Evolutionary conservation across 1,284 basidiomycete genomes (phyloP), one percentile per base, ranked within the genome.

Genomic region (Austroboletus niveus): DNA sequence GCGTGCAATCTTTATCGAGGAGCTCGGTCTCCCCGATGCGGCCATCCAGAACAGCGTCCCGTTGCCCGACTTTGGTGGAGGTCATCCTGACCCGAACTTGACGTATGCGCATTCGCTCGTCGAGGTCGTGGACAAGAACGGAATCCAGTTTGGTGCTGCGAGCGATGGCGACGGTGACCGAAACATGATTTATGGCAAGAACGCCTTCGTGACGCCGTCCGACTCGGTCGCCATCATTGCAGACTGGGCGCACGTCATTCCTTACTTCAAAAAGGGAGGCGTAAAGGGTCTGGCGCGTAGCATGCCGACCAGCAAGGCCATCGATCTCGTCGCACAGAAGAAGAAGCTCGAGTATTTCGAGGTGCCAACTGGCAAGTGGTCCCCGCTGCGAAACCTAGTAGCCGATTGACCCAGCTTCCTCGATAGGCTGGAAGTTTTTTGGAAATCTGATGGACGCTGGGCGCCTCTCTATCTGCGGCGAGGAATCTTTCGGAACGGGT

Each of bases 381-480:
- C 32, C 32, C 30, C 2, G 22, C 10, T 29, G 15, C 17, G 22
- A 24, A 24, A n/a, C 29, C 22, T n/a, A 15, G 22, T n/a, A 15
- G 22, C 15, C 30, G 29, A 30, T 48, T 60, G 8, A 57, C 42
- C n/a, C 12, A n/a, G 4, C 17, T 27, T 5, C 5, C 20, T 12
- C 12, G 40, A 24, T 38, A 94, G 92, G 96, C 51, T 98, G 94
- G 96, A 99, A 99, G 75, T 99, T 99, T 84, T 99, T 99, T 68
- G 97, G 96, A 49, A 99, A 99, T 77, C 79, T 99, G 59, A 99
- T 99, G 96, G 96, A 99, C 70, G 96, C 97, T 42, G 95, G 94
- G 1, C 82, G 92, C 42, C 82, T 99, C 39, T 98, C 94, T 47
- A 98, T 99, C 69, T 99, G 96, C 65, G 96, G 96, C 60, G 96